Base-by-base conservation (phyloP, 2,329 filamentous ascomycete species). In the Colletotrichum theobromicola region DNA sequence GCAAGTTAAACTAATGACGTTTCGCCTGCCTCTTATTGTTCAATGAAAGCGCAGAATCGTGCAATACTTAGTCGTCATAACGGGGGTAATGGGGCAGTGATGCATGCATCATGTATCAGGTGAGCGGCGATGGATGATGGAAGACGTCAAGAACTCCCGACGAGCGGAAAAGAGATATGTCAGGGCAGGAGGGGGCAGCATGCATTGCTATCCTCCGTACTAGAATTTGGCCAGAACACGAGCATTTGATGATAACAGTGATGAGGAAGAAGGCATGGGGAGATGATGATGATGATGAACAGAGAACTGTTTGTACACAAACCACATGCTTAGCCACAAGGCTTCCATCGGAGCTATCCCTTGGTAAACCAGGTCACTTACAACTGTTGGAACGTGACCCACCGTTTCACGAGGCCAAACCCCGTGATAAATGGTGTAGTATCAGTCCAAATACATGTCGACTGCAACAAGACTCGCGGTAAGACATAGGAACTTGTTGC, bases 401-500 rank as follows among this genome's bases (percentile, higher is more conserved):
- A 50, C 2, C n/a, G 13, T 12, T n/a, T 10, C n/a, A 46, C 5
- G 5, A 46, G 42, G 42, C 37, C 8, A 46, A 4, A 46, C 12
- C 9, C 37, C 37, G 18, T 46, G 37, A 5, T n/a, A 46, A 46
- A 46, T 7, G 42, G 10, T 2, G 12, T 13, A 21, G 42, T 46
- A 46, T 13, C 42, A 46, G n/a, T 46, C 42, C 42, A 46, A 21
- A 46, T 2, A 4, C 3, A 21, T 46, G 42, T 46, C 57, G 12
- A 10, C 57, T 15, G 13, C 32, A 8, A 24, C 0, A 21, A 32
- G 30, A 18, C 4, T 4, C 15, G 5, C 10, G 10, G 9, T 10
- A 46, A 60, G 12, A 75, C 74, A 75, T 67, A 75, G 26, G 63
- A 70, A 75, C 28, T 62, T 67, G 32, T 75, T 75, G 55, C 16